Conservation (phyloP, 257 asterid species). For the Solanum ahanhuiri region DNA sequence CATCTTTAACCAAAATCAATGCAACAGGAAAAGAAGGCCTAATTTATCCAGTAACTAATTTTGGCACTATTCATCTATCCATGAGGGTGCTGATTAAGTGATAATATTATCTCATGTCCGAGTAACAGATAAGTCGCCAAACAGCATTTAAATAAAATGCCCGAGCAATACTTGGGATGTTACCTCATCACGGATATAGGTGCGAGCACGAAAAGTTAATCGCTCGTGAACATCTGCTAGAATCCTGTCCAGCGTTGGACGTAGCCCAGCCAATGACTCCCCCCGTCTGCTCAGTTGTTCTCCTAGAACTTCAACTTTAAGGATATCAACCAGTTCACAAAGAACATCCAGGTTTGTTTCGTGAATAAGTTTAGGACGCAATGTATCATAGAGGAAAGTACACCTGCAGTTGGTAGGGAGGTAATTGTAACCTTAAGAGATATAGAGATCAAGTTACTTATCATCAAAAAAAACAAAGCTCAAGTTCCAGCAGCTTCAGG, state of each 20-base stretch:
- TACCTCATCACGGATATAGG: conserved; percentile 95
- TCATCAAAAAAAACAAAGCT: not conserved
- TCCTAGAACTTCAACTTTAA: conserved; percentile 89
- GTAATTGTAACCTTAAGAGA: not conserved
- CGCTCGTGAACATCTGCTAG: conserved; percentile 97
- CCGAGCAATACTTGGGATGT: no score
- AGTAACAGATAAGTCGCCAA: not conserved
- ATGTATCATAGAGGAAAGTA: conserved; percentile 83
- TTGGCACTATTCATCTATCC: not conserved
- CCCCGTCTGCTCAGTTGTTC: conserved; percentile 84
- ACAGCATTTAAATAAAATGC: not conserved
- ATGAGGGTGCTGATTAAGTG: not conserved
- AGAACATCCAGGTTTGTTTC: conserved; percentile 94
- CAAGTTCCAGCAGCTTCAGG: not conserved
- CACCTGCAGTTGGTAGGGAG: conserved; percentile 47
- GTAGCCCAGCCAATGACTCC: conserved; percentile 80
- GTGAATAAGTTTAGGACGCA: conserved; percentile 91
- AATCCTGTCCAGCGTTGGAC: conserved; percentile 86
- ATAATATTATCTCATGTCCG: not conserved
- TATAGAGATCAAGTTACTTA: not conserved
- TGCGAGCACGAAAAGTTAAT: conserved; percentile 89
- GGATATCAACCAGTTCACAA: conserved; percentile 91
- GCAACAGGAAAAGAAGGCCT: not conserved
- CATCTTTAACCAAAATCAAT: not conserved
- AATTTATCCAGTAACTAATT: not conserved